Evolutionary conservation across 768 basidiomycete species (phyloP).

Genomic region (Cantharellus cinnabarinus): DNA sequence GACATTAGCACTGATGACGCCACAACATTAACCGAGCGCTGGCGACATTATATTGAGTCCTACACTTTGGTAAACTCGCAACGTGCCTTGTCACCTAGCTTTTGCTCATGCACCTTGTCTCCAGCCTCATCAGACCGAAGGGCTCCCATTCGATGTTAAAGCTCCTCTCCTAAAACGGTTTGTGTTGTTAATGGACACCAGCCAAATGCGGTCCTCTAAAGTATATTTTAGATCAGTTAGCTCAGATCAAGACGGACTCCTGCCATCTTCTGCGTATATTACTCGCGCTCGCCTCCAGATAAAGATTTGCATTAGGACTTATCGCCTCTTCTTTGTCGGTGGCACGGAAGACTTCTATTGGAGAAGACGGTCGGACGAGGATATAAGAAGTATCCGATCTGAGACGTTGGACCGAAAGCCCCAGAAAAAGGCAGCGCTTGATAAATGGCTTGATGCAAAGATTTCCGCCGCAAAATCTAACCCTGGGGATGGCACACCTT

Average conservation of each 20-base stretch:
- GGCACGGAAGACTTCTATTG: conserved; percentile 20
- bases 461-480: not conserved
- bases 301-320: conserved; percentile 52
- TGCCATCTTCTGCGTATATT: conserved; percentile 1
- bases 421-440: not conserved
- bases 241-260: not conserved
- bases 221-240: not conserved
- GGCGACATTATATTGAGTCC: conserved; percentile 23
- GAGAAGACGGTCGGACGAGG: conserved; percentile 4
- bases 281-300: conserved; percentile 46
- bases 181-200: not conserved
- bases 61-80: conserved; percentile 17
- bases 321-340: conserved; percentile 62
- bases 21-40: conserved; percentile 18
- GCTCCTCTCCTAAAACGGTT: conserved; percentile 17
- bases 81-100: not conserved
- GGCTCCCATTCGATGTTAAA: conserved; percentile 18
- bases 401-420: not conserved
- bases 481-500: too few relatives aligned
- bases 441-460: conserved; percentile 1
- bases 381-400: not conserved
- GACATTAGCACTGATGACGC: conserved; percentile 26
- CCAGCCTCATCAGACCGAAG: conserved; percentile 18
- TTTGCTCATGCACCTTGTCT: not conserved
- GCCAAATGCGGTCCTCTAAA: not conserved